Evolutionary conservation across 2,329 filamentous ascomycete species (phyloP), one percentile per base, ranked within the genome.

Genomic region (Colletotrichum sp.): DNA sequence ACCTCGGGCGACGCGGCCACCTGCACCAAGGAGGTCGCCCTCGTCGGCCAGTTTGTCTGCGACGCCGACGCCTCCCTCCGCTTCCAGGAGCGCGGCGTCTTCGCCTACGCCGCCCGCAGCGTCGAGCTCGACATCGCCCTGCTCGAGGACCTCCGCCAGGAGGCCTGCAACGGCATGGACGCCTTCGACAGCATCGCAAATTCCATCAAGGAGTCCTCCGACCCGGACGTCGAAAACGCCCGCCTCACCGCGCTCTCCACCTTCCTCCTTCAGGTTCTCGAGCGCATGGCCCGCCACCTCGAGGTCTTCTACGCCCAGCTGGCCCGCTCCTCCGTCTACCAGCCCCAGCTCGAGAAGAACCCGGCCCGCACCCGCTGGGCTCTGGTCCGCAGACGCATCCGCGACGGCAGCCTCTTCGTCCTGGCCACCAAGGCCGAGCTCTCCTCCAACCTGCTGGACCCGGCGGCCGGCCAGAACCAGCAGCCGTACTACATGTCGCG

Each of bases 141-240:
- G 1, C 84, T 91, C 2, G 89, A 91, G 76, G 86, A 89, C 64
- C 86, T 91, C 5, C 86, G 89, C 8, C 86, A 88, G 63, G 89
- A 90, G 76, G 88, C 87, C 0, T 90, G 88, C 69, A 83, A 83
- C 21, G 89, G 89, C 8, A 91, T 91, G 88, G 89, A 91, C 75
- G 89, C 89, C 1, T 90, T 90, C 24, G 88, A 88, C 59, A 85
- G 83, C 34, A 83, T 90, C 49, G 86, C 86, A 76, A 81, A 81
- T 24, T 71, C 60, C 8, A 57, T 68, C 36, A 67, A 55, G 12
- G 60, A 71, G 10, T 70, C 49, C 15, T 81, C 86, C 24, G 86
- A 87, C n/a, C 81, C 82, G 0, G 81, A 83, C 16, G 82, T 82
- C 2, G 85, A 87, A 21, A 78, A 80, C 0, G 83, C 86, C 18